A percentile compares a stretch with the other conserved stretches of the same genome.
Conservation (phyloP, 139 green algal genomes). For the Astrephomene gubernaculifera region DNA sequence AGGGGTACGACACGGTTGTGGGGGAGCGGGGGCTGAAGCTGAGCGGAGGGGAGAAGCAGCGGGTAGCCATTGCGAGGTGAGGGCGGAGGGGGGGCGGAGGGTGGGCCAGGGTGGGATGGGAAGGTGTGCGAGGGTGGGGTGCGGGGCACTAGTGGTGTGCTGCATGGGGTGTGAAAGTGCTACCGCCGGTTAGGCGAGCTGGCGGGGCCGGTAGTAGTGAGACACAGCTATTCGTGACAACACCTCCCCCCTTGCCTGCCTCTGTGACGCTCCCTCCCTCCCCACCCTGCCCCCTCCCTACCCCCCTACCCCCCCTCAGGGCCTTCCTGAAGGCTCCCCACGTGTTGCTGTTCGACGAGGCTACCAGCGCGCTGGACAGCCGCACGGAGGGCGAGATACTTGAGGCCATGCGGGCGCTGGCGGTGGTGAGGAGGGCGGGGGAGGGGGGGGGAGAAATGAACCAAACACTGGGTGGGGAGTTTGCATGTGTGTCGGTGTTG, state of each 20-base stretch:
- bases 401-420: constrained; percentile 66
- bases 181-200: too few relatives aligned
- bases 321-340: constrained; percentile 69
- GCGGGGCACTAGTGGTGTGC: too few relatives aligned
- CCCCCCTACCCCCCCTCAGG: neutral
- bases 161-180: too few relatives aligned
- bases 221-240: too few relatives aligned
- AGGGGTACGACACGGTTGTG: constrained; percentile 94
- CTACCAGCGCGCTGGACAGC: constrained; percentile 92
- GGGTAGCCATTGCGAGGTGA: constrained; percentile 88
- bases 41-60: constrained; percentile 95
- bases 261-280: too few relatives aligned
- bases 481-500: neutral
- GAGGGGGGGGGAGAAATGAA: neutral
- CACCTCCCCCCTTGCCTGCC: too few relatives aligned
- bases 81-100: neutral
- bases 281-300: neutral
- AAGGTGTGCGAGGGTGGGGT: too few relatives aligned
- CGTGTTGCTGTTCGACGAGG: constrained; percentile 94
- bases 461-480: neutral
- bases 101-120: too few relatives aligned
- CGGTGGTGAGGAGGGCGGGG: constrained; percentile 37
- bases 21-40: constrained; percentile 95
- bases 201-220: too few relatives aligned
- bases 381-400: constrained; percentile 81